Conservation (phyloP, 2,329 filamentous ascomycete species). For the Colletotrichum gloeosporioides region DNA sequence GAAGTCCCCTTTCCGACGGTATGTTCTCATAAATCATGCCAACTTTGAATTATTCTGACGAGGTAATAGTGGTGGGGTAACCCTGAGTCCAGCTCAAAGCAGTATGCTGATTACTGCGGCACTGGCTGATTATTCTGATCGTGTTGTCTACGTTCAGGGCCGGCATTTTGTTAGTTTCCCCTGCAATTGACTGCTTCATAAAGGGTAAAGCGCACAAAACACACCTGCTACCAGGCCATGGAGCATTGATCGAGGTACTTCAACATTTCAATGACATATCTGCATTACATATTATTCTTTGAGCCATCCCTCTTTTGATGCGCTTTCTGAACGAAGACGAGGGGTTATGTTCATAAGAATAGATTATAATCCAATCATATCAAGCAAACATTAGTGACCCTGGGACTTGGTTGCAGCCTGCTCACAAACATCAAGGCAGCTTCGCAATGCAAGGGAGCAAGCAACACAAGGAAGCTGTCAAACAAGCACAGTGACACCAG, state of each 20-base stretch:
- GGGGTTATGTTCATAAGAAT: background rate
- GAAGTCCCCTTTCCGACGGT: conserved; percentile 22
- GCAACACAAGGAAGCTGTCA: background rate
- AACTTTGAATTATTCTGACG: background rate
- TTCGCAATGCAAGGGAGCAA: background rate
- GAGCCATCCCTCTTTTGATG: background rate
- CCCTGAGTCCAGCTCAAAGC: conserved; percentile 4
- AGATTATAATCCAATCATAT: background rate
- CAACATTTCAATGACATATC: background rate
- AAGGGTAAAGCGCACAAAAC: background rate
- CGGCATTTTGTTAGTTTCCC: accelerated
- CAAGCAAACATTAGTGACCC: background rate
- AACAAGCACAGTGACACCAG: background rate
- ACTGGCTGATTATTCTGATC: background rate
- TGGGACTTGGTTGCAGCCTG: background rate
- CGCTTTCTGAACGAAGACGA: accelerated
- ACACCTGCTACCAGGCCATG: background rate
- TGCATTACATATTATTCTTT: background rate
- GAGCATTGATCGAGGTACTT: background rate
- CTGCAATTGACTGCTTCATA: background rate
- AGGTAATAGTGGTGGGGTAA: conserved; percentile 8
- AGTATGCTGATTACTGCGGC: conserved; percentile 20
- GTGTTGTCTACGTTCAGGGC: background rate
- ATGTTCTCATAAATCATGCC: background rate
- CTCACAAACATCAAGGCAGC: background rate